Base-by-base conservation (phyloP, 2,329 filamentous ascomycete genomes). In the Scedosporium boydii region DNA sequence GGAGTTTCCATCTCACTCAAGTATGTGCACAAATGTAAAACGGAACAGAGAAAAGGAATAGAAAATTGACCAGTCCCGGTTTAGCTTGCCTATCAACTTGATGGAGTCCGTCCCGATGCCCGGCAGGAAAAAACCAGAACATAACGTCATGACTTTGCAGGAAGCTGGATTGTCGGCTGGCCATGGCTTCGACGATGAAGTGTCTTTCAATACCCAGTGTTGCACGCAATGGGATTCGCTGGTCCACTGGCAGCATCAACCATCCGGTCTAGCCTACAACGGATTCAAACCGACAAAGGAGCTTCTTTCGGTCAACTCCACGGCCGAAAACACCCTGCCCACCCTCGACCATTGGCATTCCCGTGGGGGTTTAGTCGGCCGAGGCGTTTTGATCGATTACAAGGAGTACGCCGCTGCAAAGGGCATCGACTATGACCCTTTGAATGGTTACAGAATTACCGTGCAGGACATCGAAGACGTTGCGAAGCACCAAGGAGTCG, bases 371-470 rank as follows among this genome's bases (percentile, higher is more conserved):
- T 27, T 70, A 12, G 27, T 38, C 48, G 80, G 79, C 4, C 77
- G 81, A 5, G 81, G 80, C 2, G 77, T 83, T 6, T 70, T 83
- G 12, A 72, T 83, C 1, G 81, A 83, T 70, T 83, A 80, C 60
- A 73, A 70, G 5, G 71, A 72, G 5, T 82, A 76, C 72, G 77
- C 78, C 1, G 70, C 70, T 0, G 65, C 63, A 7, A 73, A 68
- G 63, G 71, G 64, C 69, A 74, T 81, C 48, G 62, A 68, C 1
- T 76, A 78, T 63, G 72, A 70, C 55, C 67, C 74, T 27, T 72
- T 82, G 66, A 73, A 76, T 29, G 67, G 71, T 27, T 72, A 80
- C 67, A 67, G 70, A 27, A 71, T 79, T 53, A 70, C 69, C 44
- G 67, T 69, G 2, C 14, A 10, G 29, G 70, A 59, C 1, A 66